Evolutionary conservation across 352 stramenopile species (phyloP).

Genomic region (Globisporangium abappressorium): DNA sequence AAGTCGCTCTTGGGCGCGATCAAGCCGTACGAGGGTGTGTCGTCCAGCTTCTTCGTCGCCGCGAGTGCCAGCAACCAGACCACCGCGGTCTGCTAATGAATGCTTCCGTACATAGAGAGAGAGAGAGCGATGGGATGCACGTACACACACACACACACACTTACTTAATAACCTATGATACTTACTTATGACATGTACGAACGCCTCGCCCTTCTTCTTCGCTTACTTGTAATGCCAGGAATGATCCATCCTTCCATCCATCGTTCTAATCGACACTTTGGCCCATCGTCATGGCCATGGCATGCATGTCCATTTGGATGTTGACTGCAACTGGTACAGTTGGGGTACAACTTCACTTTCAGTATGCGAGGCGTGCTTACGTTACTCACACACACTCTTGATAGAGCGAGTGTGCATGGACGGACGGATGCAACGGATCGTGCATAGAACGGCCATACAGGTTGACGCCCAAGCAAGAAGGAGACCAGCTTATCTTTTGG

Average conservation of each 20-base stretch:
- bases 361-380: neutral
- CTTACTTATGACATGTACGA: neutral
- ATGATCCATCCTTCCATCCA: too few species aligned
- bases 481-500: too few species aligned
- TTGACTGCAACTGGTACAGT: neutral
- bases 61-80: conserved; percentile 10
- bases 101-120: neutral
- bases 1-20: conserved; percentile 30
- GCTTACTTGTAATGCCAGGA: too few species aligned
- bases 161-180: neutral
- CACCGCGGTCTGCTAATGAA: conserved; percentile 7
- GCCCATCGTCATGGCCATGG: too few species aligned
- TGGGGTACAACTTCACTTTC: neutral
- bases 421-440: neutral
- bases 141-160: neutral
- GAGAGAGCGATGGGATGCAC: neutral
- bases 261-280: too few species aligned
- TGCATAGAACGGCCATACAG: conserved; percentile 1
- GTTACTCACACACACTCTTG: neutral
- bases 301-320: neutral
- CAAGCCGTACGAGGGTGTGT: conserved; percentile 5
- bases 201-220: too few species aligned
- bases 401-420: neutral
- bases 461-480: neutral
- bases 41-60: conserved; percentile 10